These are phyloP conservation scores for Nephelium lappaceum DNA, from an alignment of 345 rosid species.

Conservation along the genomic window DNA sequence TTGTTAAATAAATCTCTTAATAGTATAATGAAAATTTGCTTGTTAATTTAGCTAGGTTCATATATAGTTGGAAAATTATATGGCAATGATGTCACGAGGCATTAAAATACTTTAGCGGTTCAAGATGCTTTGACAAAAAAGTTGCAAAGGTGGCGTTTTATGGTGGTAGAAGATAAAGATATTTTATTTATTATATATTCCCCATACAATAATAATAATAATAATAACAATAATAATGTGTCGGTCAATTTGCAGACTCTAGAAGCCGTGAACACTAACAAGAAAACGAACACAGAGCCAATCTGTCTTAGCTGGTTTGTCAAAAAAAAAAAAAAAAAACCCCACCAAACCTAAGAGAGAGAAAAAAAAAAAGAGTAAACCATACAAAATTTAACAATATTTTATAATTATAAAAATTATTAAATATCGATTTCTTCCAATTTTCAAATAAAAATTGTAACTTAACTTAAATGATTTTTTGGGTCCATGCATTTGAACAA, in stretches of 20 bases:
- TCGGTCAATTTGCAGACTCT: conserved; percentile 13
- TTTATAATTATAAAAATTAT: no score
- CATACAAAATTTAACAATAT: no score
- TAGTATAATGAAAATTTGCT: not conserved
- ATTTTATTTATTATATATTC: not conserved
- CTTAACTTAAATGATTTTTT: no score
- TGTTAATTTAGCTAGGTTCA: not conserved
- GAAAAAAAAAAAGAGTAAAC: not conserved
- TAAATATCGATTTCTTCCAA: no score
- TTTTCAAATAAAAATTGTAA: no score
- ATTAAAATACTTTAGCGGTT: conserved; percentile 5
- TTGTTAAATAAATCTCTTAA: no score
- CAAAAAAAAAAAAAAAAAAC: not conserved
- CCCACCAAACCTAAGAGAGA: not conserved
- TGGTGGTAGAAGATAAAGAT: conserved; percentile 2
- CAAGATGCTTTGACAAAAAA: not conserved
- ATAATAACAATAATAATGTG: not conserved
- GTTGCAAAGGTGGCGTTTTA: not conserved
- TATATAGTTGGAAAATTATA: not conserved
- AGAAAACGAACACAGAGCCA: not conserved
- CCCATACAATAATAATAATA: not conserved
- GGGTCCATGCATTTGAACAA: not conserved
- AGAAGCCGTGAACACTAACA: not conserved
- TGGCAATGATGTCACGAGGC: not conserved
- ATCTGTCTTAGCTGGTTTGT: conserved; percentile 26